These are phyloP conservation scores for Diaporthe nobilis DNA, from an alignment of 2,329 filamentous ascomycete genomes.

Conservation along the genomic window DNA sequence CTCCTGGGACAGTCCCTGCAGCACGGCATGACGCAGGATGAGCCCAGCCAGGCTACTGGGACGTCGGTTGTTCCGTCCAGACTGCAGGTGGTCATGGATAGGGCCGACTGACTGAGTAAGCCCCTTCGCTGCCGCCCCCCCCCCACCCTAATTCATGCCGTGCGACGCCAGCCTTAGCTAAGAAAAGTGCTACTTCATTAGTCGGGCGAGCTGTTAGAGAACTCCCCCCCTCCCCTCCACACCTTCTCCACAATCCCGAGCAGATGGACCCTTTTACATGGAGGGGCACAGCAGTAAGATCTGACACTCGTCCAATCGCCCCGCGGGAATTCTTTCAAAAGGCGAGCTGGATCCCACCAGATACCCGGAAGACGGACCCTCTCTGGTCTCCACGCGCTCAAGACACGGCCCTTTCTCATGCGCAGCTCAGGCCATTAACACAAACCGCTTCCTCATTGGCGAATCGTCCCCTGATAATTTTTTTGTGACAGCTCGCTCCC, in stretches of 20 bases:
- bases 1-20: conserved; percentile 27
- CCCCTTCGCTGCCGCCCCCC: conserved; percentile 1
- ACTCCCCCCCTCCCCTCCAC: conserved; percentile 28
- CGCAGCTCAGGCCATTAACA: conserved; percentile 39
- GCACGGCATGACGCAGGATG: background rate
- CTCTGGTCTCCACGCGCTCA: conserved; percentile 24
- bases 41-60: conserved; percentile 14
- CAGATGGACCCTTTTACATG: conserved; percentile 12
- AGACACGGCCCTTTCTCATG: conserved; percentile 28
- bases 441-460: conserved; percentile 17
- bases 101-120: conserved; percentile 21
- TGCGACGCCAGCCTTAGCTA: background rate
- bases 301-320: conserved; percentile 32
- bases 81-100: background rate
- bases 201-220: conserved; percentile 25
- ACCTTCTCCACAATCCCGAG: conserved; percentile 31
- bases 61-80: background rate
- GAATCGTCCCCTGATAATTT: conserved; percentile 19
- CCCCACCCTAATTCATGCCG: background rate
- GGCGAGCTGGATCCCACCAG: conserved; percentile 29
- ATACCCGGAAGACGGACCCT: conserved; percentile 3
- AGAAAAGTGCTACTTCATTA: conserved; percentile 3
- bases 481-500: conserved; percentile 23
- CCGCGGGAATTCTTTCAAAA: conserved; percentile 21
- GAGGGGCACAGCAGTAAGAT: conserved; percentile 27